A percentile compares a stretch with the other conserved stretches of the same genome.
Conservation (phyloP, 106 monocot species). For the Alisma plantagoaquatica region DNA sequence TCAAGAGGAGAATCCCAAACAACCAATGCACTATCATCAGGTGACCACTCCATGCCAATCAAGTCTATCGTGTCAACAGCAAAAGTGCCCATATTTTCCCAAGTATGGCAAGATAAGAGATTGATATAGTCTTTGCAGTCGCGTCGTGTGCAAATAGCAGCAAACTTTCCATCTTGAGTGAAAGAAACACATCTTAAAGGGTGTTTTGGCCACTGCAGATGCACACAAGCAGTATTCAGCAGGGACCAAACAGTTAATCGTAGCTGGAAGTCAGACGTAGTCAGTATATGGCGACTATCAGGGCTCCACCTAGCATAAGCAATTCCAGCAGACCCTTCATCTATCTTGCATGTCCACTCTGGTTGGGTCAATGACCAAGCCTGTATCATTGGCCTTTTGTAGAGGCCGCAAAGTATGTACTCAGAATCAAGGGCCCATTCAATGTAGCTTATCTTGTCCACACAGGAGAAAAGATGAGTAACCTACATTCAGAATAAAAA, state of each 20-base stretch:
- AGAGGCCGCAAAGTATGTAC: slow-evolving; percentile 85
- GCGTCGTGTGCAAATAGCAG: slow-evolving; percentile 73
- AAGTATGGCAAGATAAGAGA: slow-evolving; percentile 83
- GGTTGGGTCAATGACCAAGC: slow-evolving; percentile 88
- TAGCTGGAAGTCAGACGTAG: slow-evolving; percentile 93
- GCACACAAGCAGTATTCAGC: slow-evolving; percentile 86
- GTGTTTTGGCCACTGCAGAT: slow-evolving; percentile 93
- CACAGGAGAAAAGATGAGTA: slow-evolving; percentile 73
- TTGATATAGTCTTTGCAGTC: slow-evolving; percentile 96
- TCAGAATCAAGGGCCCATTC: slow-evolving; percentile 97
- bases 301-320: slow-evolving; percentile 97
- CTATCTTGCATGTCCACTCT: slow-evolving; percentile 94
- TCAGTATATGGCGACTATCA: slow-evolving; percentile 94
- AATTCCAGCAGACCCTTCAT: slow-evolving; percentile 90
- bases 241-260: slow-evolving; percentile 97
- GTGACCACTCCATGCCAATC: slow-evolving; percentile 90
- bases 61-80: slow-evolving; percentile 85
- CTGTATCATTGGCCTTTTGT: slow-evolving; percentile 92
- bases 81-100: slow-evolving; percentile 91
- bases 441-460: slow-evolving; percentile 84
- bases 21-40: slow-evolving; percentile 88
- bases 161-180: slow-evolving; percentile 93
- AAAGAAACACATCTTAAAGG: slow-evolving; percentile 74
- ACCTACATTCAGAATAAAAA: slow-evolving; percentile 35
- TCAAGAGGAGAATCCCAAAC: slow-evolving; percentile 94